phyloP scores from a whole-genome alignment of 371 early-diverging fungal genomes.

The Blastocladiella emersonii region DNA sequence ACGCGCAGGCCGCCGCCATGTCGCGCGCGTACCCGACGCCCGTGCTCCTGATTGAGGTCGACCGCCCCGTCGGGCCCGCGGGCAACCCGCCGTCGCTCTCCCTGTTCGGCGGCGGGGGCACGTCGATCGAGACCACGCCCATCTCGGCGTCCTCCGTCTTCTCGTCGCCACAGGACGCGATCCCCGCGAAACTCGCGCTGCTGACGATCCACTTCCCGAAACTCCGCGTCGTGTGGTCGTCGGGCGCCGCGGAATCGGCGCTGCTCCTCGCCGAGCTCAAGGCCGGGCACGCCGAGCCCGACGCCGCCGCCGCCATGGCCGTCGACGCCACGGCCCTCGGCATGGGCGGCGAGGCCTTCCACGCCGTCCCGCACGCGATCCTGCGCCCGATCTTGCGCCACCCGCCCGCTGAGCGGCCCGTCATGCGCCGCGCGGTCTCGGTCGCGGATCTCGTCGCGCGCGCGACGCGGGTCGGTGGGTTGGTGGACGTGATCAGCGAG shows the following conservation, averaged over 20 bases:
- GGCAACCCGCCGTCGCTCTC: constrained; percentile 36
- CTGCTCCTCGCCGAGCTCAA: constrained; percentile 80
- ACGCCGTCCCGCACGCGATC: too few species aligned
- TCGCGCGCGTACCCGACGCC: constrained; percentile 59
- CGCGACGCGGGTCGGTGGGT: too few species aligned
- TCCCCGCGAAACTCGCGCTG: constrained; percentile 61
- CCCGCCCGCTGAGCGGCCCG: too few species aligned
- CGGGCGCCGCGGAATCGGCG: constrained; percentile 70
- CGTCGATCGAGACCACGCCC: constrained; percentile 47
- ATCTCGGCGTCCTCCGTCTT: background rate
- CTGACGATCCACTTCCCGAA: constrained; percentile 75
- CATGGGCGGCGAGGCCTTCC: too few species aligned
- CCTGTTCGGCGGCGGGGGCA: constrained; percentile 51
- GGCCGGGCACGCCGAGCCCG: constrained; percentile 58
- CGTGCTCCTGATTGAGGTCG: constrained; percentile 88
- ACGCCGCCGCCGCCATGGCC: constrained; percentile 43
- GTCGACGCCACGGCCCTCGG: too few species aligned
- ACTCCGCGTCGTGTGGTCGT: constrained; percentile 78
- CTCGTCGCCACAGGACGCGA: background rate
- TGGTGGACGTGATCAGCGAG: too few species aligned
- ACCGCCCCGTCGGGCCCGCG: constrained; percentile 59
- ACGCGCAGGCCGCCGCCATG: constrained; percentile 88
- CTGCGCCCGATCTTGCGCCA: too few species aligned
- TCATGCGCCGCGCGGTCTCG: too few species aligned
- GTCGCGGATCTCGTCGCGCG: too few species aligned